Evolutionary conservation across 1,139 yeast species (phyloP).

Genomic region (Hansenula lynferdii): DNA sequence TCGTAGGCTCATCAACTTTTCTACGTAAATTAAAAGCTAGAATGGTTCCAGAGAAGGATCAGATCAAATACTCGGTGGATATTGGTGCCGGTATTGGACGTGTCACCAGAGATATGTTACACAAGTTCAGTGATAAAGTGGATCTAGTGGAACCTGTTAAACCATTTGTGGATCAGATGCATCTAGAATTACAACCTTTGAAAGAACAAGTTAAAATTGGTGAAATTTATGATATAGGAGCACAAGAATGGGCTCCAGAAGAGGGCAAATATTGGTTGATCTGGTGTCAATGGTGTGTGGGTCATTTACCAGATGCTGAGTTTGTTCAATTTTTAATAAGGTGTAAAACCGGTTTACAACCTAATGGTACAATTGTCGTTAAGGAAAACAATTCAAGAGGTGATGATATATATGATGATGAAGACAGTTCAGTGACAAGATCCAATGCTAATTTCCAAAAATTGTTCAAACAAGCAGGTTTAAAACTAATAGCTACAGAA

Average conservation of each 20-base stretch:
- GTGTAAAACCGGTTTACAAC: constrained; percentile 64
- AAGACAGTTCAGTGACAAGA: constrained; percentile 85
- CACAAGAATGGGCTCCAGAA: constrained; percentile 86
- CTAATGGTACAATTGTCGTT: constrained; percentile 76
- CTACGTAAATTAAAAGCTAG: constrained; percentile 66
- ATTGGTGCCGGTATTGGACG: constrained; percentile 98
- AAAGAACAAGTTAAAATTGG: constrained; percentile 65
- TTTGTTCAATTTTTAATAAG: constrained; percentile 67
- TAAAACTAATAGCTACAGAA: constrained; percentile 78
- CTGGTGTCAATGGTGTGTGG: constrained; percentile 99
- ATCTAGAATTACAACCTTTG: constrained; percentile 50
- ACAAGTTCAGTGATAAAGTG: constrained; percentile 71
- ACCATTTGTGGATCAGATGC: constrained; percentile 79
- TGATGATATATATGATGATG: constrained; percentile 78
- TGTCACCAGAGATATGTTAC: constrained; percentile 77
- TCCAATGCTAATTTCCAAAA: constrained; percentile 73
- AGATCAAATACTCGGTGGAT: constrained; percentile 62
- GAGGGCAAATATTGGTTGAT: constrained; percentile 72
- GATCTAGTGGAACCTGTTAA: constrained; percentile 88
- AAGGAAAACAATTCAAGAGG: constrained; percentile 77
- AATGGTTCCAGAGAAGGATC: constrained; percentile 48
- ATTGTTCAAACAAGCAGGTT: constrained; percentile 70
- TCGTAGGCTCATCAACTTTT: constrained; percentile 80
- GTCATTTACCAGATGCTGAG: constrained; percentile 83
- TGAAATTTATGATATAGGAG: constrained; percentile 67